Evolutionary conservation across 495 filamentous ascomycete genomes (phyloP), one percentile per base, ranked within the genome.

Genomic region (Daldinia loculata): DNA sequence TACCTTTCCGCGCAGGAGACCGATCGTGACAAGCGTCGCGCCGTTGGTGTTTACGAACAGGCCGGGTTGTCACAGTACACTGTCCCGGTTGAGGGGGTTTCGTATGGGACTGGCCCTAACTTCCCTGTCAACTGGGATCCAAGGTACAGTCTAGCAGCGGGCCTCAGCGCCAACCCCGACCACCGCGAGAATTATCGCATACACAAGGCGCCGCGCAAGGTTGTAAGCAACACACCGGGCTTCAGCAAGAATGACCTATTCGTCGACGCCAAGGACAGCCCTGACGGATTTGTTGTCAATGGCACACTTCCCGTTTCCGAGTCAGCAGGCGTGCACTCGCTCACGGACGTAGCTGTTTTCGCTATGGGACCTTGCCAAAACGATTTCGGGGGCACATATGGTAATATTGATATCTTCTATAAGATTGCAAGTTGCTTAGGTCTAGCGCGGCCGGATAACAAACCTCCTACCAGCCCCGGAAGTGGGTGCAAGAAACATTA

Each of bases 71-170:
- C 87, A n/a, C 89, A 92, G 77, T 93, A 93, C 80, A 85, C 84
- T 2, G 79, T 82, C 12, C 64, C 79, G 22, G 72, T 74, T 39
- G 50, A 78, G 12, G 70, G 84, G 56, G 59, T 80, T 73, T 82
- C 74, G 45, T 92, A 91, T 83, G 84, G 81, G 65, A 89, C 89
- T 7, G 88, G 88, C 15, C 81, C 85, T 11, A 84, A 90, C 77
- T 93, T 93, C 82, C 91, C 91, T 29, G 77, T 84, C 34, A 91
- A 89, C 80, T 92, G 91, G 91, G 89, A 91, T 71, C 91, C 91
- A 39, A 86, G 91, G 26, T 93, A 93, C 80, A 88, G 90, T 14
- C 83, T 93, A 22, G 90, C 89, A 51, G 82, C 87, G 8, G 90
- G 89, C 14, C 69, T 90, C 41, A 83, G 83, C 57, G 90, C 88